These are phyloP conservation scores for Aspergillus phoenicis DNA, from an alignment of 2,329 filamentous ascomycete species.

Conservation along the genomic window DNA sequence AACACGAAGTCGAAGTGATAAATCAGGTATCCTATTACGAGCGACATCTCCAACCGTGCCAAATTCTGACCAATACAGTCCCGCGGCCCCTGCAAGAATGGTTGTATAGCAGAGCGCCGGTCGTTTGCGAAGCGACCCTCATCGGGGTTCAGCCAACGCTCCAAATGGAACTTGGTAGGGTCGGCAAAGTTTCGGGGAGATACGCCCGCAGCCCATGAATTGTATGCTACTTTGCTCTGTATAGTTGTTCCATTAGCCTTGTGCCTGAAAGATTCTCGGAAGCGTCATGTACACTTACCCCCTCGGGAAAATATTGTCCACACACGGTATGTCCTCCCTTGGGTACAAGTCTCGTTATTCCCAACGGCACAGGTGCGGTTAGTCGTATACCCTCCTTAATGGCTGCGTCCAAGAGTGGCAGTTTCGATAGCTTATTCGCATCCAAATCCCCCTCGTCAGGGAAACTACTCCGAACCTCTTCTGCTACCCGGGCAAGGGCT, in stretches of 20 bases:
- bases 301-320: not conserved
- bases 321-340: not conserved
- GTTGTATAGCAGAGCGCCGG: not conserved
- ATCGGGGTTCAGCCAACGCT: not conserved
- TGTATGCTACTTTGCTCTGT: not conserved
- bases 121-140: not conserved
- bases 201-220: not conserved
- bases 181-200: not conserved
- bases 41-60: not conserved
- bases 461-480: not conserved
- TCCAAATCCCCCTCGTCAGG: not conserved
- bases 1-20: not conserved
- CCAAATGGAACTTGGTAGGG: not conserved
- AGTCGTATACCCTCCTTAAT: not conserved
- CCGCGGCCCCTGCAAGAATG: not conserved
- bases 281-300: not conserved
- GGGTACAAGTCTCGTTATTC: not conserved
- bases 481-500: not conserved
- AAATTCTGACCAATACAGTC: not conserved
- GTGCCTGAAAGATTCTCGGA: not conserved
- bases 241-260: not conserved
- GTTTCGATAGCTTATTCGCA: not conserved
- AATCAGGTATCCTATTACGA: not conserved
- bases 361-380: not conserved
- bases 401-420: not conserved